Evolutionary conservation across 2,329 filamentous ascomycete genomes (phyloP).

Genomic region (Sporothrix inflata): DNA sequence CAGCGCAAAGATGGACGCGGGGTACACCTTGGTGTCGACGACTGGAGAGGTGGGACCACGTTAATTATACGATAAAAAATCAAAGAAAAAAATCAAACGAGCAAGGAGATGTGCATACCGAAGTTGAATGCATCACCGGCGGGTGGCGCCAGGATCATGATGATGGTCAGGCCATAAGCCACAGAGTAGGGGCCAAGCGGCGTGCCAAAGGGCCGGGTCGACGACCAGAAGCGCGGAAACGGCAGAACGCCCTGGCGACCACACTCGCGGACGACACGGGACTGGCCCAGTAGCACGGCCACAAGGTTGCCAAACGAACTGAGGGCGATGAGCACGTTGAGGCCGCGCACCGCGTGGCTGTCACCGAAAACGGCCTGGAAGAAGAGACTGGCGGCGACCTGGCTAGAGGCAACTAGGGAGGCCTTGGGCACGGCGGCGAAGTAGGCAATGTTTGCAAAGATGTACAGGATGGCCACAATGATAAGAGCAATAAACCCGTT

Average conservation of each 20-base stretch:
- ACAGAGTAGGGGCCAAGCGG: constrained; percentile 61
- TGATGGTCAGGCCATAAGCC: constrained; percentile 58
- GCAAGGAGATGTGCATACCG: constrained; percentile 39
- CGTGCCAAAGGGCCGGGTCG: constrained; percentile 64
- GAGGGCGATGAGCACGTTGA: constrained; percentile 61
- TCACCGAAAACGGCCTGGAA: constrained; percentile 61
- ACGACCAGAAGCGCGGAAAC: constrained; percentile 62
- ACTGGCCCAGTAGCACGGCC: constrained; percentile 58
- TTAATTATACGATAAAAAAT: neutral
- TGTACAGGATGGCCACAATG: constrained; percentile 57
- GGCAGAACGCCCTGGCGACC: constrained; percentile 65
- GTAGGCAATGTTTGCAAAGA: constrained; percentile 63
- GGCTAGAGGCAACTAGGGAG: constrained; percentile 54
- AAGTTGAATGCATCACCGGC: constrained; percentile 69
- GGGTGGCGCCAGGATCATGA: constrained; percentile 64
- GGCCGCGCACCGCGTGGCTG: constrained; percentile 50
- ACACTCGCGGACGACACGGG: constrained; percentile 62
- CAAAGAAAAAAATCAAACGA: neutral
- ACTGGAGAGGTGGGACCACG: constrained; percentile 41
- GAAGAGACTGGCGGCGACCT: constrained; percentile 60
- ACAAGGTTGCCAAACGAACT: constrained; percentile 63
- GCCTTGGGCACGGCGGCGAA: constrained; percentile 59
- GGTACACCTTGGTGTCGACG: constrained; percentile 62
- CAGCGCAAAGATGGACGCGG: constrained; percentile 60
- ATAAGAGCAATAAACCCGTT: constrained; percentile 54